Conservation (phyloP, 2,329 filamentous ascomycete species). For the Dryadomyces sulphureus region DNA sequence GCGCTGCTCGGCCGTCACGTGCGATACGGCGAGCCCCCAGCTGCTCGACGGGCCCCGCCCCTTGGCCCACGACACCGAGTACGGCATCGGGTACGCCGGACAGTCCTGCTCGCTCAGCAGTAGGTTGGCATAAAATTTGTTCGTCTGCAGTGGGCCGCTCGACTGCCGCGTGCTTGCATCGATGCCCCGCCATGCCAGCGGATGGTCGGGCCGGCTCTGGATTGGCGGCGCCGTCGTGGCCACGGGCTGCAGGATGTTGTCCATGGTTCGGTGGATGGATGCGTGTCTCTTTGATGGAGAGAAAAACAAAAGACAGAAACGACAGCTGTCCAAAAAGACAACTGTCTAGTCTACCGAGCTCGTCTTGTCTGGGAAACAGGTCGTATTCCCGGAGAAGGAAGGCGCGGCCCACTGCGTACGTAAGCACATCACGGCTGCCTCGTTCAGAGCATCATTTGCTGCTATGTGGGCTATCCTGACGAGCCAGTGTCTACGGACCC, state of each 20-base stretch:
- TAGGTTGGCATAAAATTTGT: conserved; percentile 73
- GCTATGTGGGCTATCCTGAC: no score
- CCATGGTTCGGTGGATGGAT: conserved; percentile 1
- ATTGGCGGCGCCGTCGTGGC: conserved; percentile 38
- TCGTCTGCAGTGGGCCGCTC: conserved; percentile 46
- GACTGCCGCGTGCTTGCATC: conserved; percentile 12
- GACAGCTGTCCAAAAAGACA: no score
- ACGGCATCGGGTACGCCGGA: conserved; percentile 62
- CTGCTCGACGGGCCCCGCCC: conserved; percentile 47
- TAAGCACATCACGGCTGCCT: no score
- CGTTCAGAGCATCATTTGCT: no score
- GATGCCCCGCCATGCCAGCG: conserved; percentile 39
- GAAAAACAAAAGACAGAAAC: background rate
- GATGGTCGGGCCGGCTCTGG: conserved; percentile 36
- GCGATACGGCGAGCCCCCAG: conserved; percentile 66
- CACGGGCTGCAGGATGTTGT: conserved; percentile 42
- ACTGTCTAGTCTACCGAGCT: no score
- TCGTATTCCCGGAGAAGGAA: no score
- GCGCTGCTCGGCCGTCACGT: conserved; percentile 52
- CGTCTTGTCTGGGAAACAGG: no score
- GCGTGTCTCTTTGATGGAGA: background rate
- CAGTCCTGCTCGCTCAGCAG: conserved; percentile 59
- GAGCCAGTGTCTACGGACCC: no score
- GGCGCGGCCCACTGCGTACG: no score
- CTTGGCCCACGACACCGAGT: conserved; percentile 52